Conservation (phyloP, 1,139 yeast genomes). For the Diutina siamensis region DNA sequence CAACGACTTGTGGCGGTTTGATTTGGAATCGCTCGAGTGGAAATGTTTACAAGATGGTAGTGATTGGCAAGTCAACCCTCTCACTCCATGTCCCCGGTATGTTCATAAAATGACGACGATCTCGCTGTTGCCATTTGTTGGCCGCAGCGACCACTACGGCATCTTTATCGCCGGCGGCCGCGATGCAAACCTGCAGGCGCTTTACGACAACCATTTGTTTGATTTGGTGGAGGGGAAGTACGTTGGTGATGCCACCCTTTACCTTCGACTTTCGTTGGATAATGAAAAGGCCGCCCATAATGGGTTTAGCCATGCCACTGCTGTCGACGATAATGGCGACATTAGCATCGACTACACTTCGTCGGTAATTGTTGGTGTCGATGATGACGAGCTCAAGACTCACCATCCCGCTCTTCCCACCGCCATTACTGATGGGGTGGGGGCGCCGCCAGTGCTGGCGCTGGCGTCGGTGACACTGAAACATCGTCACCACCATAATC, state of each 20-base stretch:
- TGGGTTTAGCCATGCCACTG: conserved; percentile 12
- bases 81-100: conserved; percentile 28
- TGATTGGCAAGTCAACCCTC: conserved; percentile 8
- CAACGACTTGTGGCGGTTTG: conserved; percentile 60
- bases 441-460: background rate
- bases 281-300: conserved; percentile 8
- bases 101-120: conserved; percentile 41
- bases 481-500: conserved; percentile 7
- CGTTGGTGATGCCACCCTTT: conserved; percentile 22
- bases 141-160: conserved; percentile 39
- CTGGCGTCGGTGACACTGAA: conserved; percentile 5
- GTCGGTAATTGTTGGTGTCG: conserved; percentile 23
- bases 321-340: conserved; percentile 13
- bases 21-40: conserved; percentile 43
- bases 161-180: conserved; percentile 53
- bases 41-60: conserved; percentile 26
- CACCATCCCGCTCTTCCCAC: conserved; percentile 8
- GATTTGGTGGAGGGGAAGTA: conserved; percentile 40
- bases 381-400: conserved; percentile 16
- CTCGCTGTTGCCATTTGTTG: conserved; percentile 28
- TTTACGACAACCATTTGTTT: conserved; percentile 36
- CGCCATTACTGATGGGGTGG: background rate
- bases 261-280: conserved; percentile 15
- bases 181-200: conserved; percentile 27
- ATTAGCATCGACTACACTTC: conserved; percentile 22